A percentile compares a stretch with the other conserved stretches of the same genome.
phyloP scores from a whole-genome alignment of 2,329 filamentous ascomycete species.

The Cladophialophora chaetospira region DNA sequence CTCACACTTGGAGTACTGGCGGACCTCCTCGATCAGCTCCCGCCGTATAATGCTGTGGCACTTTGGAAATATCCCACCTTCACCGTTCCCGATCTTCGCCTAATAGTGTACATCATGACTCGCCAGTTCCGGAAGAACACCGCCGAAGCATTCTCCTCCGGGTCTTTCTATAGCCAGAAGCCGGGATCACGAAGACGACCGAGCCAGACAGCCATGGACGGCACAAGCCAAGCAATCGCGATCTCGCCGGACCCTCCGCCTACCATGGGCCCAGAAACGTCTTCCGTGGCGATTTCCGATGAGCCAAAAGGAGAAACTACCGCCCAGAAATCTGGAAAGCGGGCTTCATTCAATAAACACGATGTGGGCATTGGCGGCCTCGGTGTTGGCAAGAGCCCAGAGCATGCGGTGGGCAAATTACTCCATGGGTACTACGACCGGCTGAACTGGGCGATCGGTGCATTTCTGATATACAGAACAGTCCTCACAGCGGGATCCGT shows the following conservation, averaged over 20 bases:
- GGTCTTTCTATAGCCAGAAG: conserved; percentile 36
- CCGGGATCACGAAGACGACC: conserved; percentile 27
- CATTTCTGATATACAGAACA: conserved; percentile 44
- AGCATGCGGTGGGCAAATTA: conserved; percentile 46
- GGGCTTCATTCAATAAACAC: conserved; percentile 36
- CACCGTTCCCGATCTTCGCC: conserved; percentile 61
- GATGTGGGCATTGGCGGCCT: conserved; percentile 44
- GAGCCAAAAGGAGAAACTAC: conserved; percentile 18
- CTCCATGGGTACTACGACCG: conserved; percentile 48
- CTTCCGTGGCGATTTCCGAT: background rate
- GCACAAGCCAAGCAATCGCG: conserved; percentile 33
- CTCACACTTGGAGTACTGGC: conserved; percentile 67
- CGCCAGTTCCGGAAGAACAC: conserved; percentile 59
- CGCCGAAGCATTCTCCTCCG: conserved; percentile 38
- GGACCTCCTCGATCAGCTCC: conserved; percentile 68
- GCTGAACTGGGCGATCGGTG: conserved; percentile 43
- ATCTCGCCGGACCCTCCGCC: conserved; percentile 16
- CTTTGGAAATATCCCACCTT: conserved; percentile 71
- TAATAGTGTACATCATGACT: conserved; percentile 63
- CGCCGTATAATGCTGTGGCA: conserved; percentile 62
- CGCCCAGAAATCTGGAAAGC: conserved; percentile 2
- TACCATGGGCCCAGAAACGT: conserved; percentile 18
- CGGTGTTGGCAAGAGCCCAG: conserved; percentile 39
- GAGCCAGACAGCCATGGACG: conserved; percentile 40
- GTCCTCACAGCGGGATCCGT: conserved; percentile 31